Base-by-base conservation (phyloP, 2,329 filamentous ascomycete species). In the Trichophyton benhamiae region DNA sequence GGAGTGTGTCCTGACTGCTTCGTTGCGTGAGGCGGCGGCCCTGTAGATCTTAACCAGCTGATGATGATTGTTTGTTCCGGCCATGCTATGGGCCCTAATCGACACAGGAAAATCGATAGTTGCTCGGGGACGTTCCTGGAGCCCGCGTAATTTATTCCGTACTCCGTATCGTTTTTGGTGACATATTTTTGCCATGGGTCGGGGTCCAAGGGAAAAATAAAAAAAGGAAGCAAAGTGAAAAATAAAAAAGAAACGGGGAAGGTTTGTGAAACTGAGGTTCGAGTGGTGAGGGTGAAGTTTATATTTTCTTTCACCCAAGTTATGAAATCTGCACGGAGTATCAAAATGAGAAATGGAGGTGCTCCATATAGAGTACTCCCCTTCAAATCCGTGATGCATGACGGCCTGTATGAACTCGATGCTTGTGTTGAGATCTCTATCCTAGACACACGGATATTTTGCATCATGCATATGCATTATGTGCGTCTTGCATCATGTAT, bases 401-500 rank as follows among this genome's bases (percentile, higher is more conserved):
- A 1, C 13, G 4, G n/a, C 17, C 15, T 15, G 7, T 53, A n/a
- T 33, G 49, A 53, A 53, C 49, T 53, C 49, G 22, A 15, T 53
- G 49, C 49, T 53, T 53, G 13, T 27, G 22, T n/a, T 33, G 27
- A 53, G 49, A 53, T 53, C 49, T 15, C 8, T 53, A 53, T 25
- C 27, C 49, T 53, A 4, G 17, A 53, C 20, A 22, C 30, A 25
- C 30, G 49, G 30, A 53, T 33, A 30, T 27, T 22, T 53, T 22
- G 49, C 49, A 33, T 53, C 49, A 6, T 53, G 49, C 49, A 53
- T 53, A 53, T 53, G 49, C 49, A 53, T 53, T 53, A 53, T 53
- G 48, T 53, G 27, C 27, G 49, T 53, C 25, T 53, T 53, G 49
- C 49, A 53, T 53, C 27, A 53, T 53, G 49, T 53, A 30, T 15